A percentile compares a stretch with the other conserved stretches of the same genome.
These are phyloP conservation scores for Candida ulmi DNA, from an alignment of 805 yeast genomes.

Conservation along the genomic window DNA sequence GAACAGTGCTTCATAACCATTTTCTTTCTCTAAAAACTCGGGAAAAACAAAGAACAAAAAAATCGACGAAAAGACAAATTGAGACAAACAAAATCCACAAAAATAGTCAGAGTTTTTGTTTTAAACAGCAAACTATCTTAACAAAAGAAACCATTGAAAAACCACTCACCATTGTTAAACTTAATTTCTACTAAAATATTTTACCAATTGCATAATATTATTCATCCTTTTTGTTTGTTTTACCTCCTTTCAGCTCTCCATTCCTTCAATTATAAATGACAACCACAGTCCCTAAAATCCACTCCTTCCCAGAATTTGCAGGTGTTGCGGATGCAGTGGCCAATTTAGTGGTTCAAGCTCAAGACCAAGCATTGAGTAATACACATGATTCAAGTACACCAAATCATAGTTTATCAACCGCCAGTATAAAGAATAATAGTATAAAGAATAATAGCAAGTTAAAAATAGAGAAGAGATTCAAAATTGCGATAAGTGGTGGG, in stretches of 20 bases:
- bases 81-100: not conserved
- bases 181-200: too few relatives aligned
- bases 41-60: not conserved
- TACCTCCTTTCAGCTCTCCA: not conserved
- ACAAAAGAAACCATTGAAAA: too few relatives aligned
- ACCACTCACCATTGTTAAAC: too few relatives aligned
- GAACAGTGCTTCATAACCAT: too few relatives aligned
- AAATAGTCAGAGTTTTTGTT: too few relatives aligned
- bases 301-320: constrained; percentile 83
- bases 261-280: constrained; percentile 46
- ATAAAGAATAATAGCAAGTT: constrained; percentile 18
- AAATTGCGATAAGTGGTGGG: constrained; percentile 91
- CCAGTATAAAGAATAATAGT: constrained; percentile 6
- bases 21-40: too few relatives aligned
- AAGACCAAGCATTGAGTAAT: constrained; percentile 44
- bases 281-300: constrained; percentile 88
- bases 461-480: constrained; percentile 58
- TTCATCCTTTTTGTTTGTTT: too few relatives aligned
- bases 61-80: not conserved
- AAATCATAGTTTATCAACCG: constrained; percentile 6
- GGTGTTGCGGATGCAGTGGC: constrained; percentile 97
- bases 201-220: too few relatives aligned
- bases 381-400: constrained; percentile 3
- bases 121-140: too few relatives aligned
- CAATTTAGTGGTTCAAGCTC: constrained; percentile 87